Conservation (phyloP, 495 filamentous ascomycete genomes). For the Hypoxylon lienhwacheense region DNA sequence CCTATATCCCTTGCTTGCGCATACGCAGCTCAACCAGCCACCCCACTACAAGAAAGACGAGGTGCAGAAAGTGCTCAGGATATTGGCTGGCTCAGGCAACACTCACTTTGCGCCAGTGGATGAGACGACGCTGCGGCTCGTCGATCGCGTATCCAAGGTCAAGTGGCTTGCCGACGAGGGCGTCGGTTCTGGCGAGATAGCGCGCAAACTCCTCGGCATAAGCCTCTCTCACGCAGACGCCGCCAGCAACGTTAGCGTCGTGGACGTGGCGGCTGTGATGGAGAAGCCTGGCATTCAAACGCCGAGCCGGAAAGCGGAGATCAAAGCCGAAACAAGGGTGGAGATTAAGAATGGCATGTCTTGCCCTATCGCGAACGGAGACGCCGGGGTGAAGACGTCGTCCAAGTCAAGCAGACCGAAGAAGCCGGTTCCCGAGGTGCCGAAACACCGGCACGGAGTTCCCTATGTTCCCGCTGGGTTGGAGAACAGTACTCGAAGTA, state of each 20-base stretch:
- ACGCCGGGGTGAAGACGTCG: conserved; percentile 12
- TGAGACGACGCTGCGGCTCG: conserved; percentile 82
- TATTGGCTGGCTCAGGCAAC: conserved; percentile 63
- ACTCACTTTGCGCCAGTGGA: conserved; percentile 89
- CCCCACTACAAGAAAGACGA: conserved; percentile 94
- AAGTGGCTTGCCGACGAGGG: conserved; percentile 67
- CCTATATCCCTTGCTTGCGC: conserved; percentile 82
- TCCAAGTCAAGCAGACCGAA: conserved; percentile 41
- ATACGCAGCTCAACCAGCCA: conserved; percentile 83
- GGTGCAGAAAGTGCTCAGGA: conserved; percentile 69
- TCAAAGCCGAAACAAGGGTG: conserved; percentile 26
- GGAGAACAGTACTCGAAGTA: conserved; percentile 31
- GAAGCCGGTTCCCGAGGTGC: conserved; percentile 51
- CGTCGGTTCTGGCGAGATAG: conserved; percentile 47
- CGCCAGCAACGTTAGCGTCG: conserved; percentile 65
- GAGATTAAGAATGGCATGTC: conserved; percentile 10
- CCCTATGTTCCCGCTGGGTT: conserved; percentile 42
- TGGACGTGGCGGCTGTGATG: conserved; percentile 74
- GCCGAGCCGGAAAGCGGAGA: conserved; percentile 64
- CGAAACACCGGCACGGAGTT: conserved; percentile 51
- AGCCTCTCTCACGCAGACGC: conserved; percentile 51
- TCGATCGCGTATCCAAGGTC: conserved; percentile 79
- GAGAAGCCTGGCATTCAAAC: conserved; percentile 87
- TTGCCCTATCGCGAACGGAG: not conserved
- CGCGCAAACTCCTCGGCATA: conserved; percentile 52